Evolutionary conservation across 768 basidiomycete species (phyloP), one percentile per base, ranked within the genome.

Genomic region (Pseudohyphozyma bogoriensis): DNA sequence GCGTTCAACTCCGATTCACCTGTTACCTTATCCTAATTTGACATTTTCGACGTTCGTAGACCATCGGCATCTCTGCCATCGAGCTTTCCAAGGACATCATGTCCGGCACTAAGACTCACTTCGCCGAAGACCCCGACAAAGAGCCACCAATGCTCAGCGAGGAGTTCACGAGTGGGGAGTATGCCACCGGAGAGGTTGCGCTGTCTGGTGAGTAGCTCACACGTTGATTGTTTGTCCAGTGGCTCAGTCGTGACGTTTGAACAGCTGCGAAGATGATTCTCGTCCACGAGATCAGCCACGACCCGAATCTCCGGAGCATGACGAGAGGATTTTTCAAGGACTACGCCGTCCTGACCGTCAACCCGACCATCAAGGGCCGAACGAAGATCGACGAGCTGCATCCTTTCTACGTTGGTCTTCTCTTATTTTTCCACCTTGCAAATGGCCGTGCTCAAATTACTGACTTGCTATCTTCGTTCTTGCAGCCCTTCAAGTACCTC

Each of bases 401-500:
- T 62, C 72, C 76, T 7, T 79, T 77, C 68, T 75, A 76, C 64
- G 79, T 78, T 53, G 59, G 77, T 72, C 22, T 2, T 9, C 82
- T 46, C 74, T 76, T 55, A 8, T 28, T 45, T 20, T 49, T 50
- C 32, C 40, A 37, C 35, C 45, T 8, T 46, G 22, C 28, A 15
- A 8, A 39, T 32, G 22, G 26, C 26, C 36, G 42, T 12, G 20
- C 26, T 45, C 13, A 47, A 24, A 44, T 26, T 44, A 31, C 36
- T 42, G 13, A 18, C 40, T 42, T 46, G 47, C 63, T 29, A 51
- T 60, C 18, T 31, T 63, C 20, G 20, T 18, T 49, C 12, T 51
- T 28, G 26, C 68, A 99, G 93, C 84, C 82, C 68, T 97, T 97
- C 81, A 97, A 97, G 78, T 97, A 96, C 75, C 79, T 96, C 32